These are phyloP conservation scores for Rossbeevera mucosa DNA, from an alignment of 768 basidiomycete genomes.

Conservation along the genomic window DNA sequence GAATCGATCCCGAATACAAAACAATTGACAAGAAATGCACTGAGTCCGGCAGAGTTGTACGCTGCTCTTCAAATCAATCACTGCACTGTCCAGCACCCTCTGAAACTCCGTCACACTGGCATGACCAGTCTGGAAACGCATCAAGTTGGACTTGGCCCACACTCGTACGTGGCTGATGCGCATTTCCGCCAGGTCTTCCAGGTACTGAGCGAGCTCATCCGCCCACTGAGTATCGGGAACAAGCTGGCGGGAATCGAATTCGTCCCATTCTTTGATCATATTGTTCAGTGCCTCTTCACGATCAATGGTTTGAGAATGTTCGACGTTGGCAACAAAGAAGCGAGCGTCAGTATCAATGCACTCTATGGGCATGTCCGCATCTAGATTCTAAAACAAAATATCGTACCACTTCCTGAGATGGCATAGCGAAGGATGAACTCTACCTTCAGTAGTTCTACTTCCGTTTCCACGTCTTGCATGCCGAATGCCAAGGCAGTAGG, in stretches of 20 bases:
- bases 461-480: slow-evolving; percentile 41
- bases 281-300: slow-evolving; percentile 9
- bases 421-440: neutral
- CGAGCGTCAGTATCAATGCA: slow-evolving; percentile 31
- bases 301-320: slow-evolving; percentile 10
- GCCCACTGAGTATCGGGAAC: slow-evolving; percentile 42
- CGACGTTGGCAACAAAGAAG: slow-evolving; percentile 31
- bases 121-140: slow-evolving; percentile 43
- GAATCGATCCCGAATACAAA: slow-evolving; percentile 43
- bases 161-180: slow-evolving; percentile 44
- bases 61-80: slow-evolving; percentile 45
- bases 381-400: slow-evolving; percentile 42
- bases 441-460: slow-evolving; percentile 49
- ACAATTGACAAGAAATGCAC: slow-evolving; percentile 46
- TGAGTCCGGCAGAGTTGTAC: slow-evolving; percentile 48
- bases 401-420: neutral
- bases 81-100: slow-evolving; percentile 38
- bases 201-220: slow-evolving; percentile 34
- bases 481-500: slow-evolving; percentile 47
- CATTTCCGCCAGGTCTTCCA: slow-evolving; percentile 39
- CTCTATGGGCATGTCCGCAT: slow-evolving; percentile 42
- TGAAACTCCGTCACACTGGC: slow-evolving; percentile 43
- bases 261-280: slow-evolving; percentile 30
- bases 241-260: slow-evolving; percentile 30
- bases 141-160: slow-evolving; percentile 49